These are phyloP conservation scores for Rhynchosporium secalis DNA, from an alignment of 2,329 filamentous ascomycete genomes.

Conservation along the genomic window DNA sequence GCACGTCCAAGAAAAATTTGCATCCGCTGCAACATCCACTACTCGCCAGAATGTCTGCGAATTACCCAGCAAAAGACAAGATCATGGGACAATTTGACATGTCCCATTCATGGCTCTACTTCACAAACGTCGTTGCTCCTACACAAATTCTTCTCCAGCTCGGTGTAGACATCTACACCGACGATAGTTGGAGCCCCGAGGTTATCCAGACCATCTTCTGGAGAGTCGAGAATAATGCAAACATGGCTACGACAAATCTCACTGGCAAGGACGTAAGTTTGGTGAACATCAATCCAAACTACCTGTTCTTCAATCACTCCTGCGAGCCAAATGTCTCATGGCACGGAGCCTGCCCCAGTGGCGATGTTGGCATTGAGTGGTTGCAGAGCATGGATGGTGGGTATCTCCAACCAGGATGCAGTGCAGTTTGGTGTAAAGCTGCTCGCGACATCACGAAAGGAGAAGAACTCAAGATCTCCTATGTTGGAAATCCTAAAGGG, in stretches of 20 bases:
- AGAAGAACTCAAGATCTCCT: constrained; percentile 37
- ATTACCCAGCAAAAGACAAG: constrained; percentile 24
- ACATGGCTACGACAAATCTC: constrained; percentile 23
- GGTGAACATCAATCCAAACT: constrained; percentile 31
- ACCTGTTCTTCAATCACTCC: constrained; percentile 38
- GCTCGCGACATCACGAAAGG: constrained; percentile 31
- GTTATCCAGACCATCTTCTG: constrained; percentile 36
- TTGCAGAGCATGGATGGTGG: constrained; percentile 16
- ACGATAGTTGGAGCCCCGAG: constrained; percentile 27
- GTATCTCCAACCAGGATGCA: constrained; percentile 28
- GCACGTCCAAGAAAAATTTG: background rate
- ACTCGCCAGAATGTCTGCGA: constrained; percentile 31
- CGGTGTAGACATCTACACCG: constrained; percentile 33
- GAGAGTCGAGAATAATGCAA: constrained; percentile 36
- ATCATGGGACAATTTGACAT: constrained; percentile 4
- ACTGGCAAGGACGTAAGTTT: constrained; percentile 7
- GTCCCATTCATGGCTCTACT: constrained; percentile 28
- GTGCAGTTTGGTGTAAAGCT: constrained; percentile 29
- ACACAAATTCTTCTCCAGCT: constrained; percentile 30
- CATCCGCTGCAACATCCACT: constrained; percentile 34
- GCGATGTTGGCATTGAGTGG: constrained; percentile 10
- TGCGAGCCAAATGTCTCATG: constrained; percentile 35
- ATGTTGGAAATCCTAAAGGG: constrained; percentile 32
- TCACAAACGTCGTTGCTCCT: constrained; percentile 33
- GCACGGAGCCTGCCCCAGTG: constrained; percentile 24